A percentile compares a stretch with the other conserved stretches of the same genome.
phyloP scores from a whole-genome alignment of 306 rosid species.

The Vigna nakashimae region DNA sequence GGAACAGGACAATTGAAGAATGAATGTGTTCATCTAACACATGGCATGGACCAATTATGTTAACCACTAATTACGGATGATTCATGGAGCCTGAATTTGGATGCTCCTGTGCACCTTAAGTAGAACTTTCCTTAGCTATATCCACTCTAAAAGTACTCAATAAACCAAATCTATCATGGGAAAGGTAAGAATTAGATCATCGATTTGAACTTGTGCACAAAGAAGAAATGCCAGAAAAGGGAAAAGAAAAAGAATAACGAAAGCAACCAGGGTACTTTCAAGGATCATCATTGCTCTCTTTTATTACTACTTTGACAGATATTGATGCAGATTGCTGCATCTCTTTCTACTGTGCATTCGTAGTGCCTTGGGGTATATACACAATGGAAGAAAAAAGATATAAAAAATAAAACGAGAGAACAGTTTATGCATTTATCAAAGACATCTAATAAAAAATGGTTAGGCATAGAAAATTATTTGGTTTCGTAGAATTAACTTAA shows the following conservation, averaged over 20 bases:
- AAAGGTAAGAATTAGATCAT: constrained; percentile 44
- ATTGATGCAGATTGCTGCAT: constrained; percentile 25
- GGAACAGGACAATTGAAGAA: constrained; percentile 52
- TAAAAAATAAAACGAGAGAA: background rate
- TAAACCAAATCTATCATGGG: constrained; percentile 9
- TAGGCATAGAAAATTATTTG: background rate
- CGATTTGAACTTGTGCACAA: constrained; percentile 37
- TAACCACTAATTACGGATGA: constrained; percentile 49
- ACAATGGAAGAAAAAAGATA: background rate
- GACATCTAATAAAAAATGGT: background rate
- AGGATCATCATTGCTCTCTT: constrained; percentile 56
- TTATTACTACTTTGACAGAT: constrained; percentile 49
- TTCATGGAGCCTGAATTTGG: constrained; percentile 40
- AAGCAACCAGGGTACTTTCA: constrained; percentile 52
- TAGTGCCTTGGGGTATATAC: constrained; percentile 36
- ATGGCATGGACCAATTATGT: constrained; percentile 47
- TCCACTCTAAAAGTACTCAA: background rate
- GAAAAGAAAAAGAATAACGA: constrained; percentile 43
- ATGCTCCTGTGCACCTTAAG: constrained; percentile 28
- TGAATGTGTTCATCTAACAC: constrained; percentile 45
- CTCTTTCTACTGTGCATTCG: constrained; percentile 22
- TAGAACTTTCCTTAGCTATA: constrained; percentile 12
- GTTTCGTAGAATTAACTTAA: background rate
- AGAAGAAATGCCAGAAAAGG: constrained; percentile 34
- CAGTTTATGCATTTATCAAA: background rate